Percentiles rank a stretch among this genome's conserved stretches.
phyloP scores from a whole-genome alignment of 2,329 filamentous ascomycete genomes.

The Macrophomina tecta region DNA sequence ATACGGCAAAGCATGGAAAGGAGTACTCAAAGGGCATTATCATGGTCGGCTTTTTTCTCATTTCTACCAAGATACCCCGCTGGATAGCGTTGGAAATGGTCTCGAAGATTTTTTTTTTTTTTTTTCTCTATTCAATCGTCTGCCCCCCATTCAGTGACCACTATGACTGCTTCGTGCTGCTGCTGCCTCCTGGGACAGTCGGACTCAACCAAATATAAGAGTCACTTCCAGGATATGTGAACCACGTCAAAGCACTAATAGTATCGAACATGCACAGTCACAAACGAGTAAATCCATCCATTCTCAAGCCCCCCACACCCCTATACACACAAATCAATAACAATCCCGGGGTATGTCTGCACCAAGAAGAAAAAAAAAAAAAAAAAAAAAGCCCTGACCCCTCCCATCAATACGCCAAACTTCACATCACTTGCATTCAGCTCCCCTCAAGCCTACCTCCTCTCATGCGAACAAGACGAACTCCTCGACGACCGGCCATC shows the following conservation, averaged over 20 bases:
- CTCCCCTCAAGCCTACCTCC: not conserved
- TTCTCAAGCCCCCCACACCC: not conserved
- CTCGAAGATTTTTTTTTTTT: too few relatives aligned
- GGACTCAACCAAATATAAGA: too few relatives aligned
- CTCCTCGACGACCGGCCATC: not conserved
- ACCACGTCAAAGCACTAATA: too few relatives aligned
- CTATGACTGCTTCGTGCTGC: not conserved
- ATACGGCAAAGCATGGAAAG: conserved; percentile 6
- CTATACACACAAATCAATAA: too few relatives aligned
- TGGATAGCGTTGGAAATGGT: conserved; percentile 8
- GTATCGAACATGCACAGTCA: not conserved
- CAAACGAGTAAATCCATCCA: not conserved
- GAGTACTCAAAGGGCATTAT: conserved; percentile 15
- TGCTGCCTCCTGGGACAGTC: not conserved
- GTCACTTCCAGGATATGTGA: too few relatives aligned
- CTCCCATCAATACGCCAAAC: not conserved
- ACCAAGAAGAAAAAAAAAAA: not conserved
- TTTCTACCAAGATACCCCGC: conserved; percentile 10
- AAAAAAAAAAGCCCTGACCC: too few relatives aligned
- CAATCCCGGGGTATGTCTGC: conserved; percentile 2
- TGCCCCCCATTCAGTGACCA: not conserved
- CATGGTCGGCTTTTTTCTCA: not conserved
- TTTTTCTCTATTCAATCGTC: not conserved
- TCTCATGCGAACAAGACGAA: not conserved
- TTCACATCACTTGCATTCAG: too few relatives aligned